These are phyloP conservation scores for Elaeagnus macrophylla DNA, from an alignment of 306 rosid species.

Conservation along the genomic window DNA sequence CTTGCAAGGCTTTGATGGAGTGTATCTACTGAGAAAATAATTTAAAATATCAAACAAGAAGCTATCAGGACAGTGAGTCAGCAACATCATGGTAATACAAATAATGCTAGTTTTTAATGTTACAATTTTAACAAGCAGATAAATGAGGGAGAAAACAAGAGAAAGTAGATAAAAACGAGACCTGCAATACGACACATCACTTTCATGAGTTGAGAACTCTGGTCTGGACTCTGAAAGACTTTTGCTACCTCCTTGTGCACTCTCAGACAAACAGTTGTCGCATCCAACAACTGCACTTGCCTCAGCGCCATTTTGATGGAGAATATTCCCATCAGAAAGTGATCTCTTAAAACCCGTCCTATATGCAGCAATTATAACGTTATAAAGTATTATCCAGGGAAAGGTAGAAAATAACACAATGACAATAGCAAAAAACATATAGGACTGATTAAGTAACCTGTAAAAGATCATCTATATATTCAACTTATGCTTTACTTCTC, in stretches of 20 bases:
- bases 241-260: conserved; percentile 16
- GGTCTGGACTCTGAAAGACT: conserved; percentile 50
- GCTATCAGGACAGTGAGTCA: not conserved
- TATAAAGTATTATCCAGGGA: no score
- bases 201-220: conserved; percentile 36
- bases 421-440: not conserved
- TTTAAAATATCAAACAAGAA: not conserved
- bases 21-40: conserved; percentile 18
- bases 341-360: conserved; percentile 76
- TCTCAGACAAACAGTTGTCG: conserved; percentile 32
- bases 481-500: no score
- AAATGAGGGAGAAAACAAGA: conserved; percentile 4
- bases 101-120: not conserved
- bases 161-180: conserved; percentile 21
- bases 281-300: conserved; percentile 29
- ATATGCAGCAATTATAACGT: conserved; percentile 18
- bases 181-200: conserved; percentile 60
- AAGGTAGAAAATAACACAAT: not conserved
- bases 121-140: not conserved
- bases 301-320: conserved; percentile 36
- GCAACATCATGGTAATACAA: not conserved
- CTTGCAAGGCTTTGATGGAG: conserved; percentile 39
- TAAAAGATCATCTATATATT: not conserved
- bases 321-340: conserved; percentile 75
- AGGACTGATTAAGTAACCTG: not conserved